Conservation (phyloP, 345 rosid species). For the Ceriops tagal region DNA sequence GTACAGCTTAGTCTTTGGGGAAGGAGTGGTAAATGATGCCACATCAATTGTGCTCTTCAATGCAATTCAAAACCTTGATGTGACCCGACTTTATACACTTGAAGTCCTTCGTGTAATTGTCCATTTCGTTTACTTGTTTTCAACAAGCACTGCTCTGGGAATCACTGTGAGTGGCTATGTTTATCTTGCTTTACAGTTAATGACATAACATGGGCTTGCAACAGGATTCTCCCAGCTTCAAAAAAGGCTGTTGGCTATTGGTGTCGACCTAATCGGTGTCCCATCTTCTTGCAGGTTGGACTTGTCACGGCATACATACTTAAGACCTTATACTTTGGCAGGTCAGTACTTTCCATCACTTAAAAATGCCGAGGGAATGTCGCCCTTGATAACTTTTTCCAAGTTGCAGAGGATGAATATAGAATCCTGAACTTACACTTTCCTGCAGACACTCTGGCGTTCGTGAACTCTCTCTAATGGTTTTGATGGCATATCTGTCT, state of each 20-base stretch:
- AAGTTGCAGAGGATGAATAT: background rate
- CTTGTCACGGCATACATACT: conserved; percentile 65
- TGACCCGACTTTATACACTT: conserved; percentile 39
- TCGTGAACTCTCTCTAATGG: conserved; percentile 71
- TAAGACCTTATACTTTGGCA: conserved; percentile 63
- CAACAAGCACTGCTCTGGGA: conserved; percentile 75
- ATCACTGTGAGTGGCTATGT: conserved; percentile 44
- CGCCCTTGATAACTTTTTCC: background rate
- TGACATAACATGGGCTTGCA: background rate
- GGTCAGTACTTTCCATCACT: conserved; percentile 27
- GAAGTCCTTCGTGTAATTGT: conserved; percentile 43
- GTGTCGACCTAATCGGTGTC: conserved; percentile 6
- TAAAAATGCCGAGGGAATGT: too few species aligned
- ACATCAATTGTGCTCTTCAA: conserved; percentile 82
- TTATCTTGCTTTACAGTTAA: background rate
- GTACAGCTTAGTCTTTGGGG: conserved; percentile 89
- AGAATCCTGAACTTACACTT: conserved; percentile 10
- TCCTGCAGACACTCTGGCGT: conserved; percentile 64
- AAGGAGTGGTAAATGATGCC: conserved; percentile 96
- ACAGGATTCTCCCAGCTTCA: background rate
- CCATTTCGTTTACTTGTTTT: conserved; percentile 71
- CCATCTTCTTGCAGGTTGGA: conserved; percentile 51
- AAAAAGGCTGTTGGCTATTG: background rate
- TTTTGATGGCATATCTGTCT: conserved; percentile 83
- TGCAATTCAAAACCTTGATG: conserved; percentile 72